These are phyloP conservation scores for Hypholoma sublateritium DNA, from an alignment of 768 basidiomycete genomes.

Conservation along the genomic window DNA sequence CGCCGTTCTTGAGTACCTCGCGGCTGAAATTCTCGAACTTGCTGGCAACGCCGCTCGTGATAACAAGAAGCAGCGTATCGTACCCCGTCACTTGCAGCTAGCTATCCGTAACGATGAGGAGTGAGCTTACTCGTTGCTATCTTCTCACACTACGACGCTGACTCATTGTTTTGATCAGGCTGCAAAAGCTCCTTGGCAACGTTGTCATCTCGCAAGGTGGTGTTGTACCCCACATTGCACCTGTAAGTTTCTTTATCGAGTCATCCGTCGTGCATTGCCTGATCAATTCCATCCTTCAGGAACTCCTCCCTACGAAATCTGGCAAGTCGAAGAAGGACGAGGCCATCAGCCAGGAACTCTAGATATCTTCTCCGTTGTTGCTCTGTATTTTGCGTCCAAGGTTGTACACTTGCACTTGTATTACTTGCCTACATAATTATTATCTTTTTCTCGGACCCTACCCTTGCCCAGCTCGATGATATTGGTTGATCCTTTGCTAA, in stretches of 20 bases:
- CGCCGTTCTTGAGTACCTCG: slow-evolving; percentile 89
- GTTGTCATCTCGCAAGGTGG: slow-evolving; percentile 96
- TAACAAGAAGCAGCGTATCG: slow-evolving; percentile 94
- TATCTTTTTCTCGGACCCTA: slow-evolving; percentile 5
- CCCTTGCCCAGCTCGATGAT: not conserved
- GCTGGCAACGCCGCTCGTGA: slow-evolving; percentile 86
- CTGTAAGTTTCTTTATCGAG: slow-evolving; percentile 26
- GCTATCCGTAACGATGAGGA: slow-evolving; percentile 93
- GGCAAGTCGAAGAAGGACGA: slow-evolving; percentile 44
- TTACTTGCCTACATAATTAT: slow-evolving; percentile 15
- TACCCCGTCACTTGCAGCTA: slow-evolving; percentile 90
- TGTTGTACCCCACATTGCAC: slow-evolving; percentile 72
- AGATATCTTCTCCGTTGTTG: slow-evolving; percentile 25
- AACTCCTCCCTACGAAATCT: slow-evolving; percentile 43
- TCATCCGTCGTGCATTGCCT: slow-evolving; percentile 10
- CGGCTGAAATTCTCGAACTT: slow-evolving; percentile 92
- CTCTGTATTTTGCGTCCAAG: slow-evolving; percentile 22
- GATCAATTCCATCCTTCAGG: slow-evolving; percentile 23
- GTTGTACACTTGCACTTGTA: slow-evolving; percentile 19
- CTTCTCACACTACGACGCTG: not conserved
- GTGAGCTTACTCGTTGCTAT: slow-evolving; percentile 32
- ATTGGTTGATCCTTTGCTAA: not conserved
- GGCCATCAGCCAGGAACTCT: slow-evolving; percentile 46
- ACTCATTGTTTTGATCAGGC: slow-evolving; percentile 32
- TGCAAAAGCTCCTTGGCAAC: slow-evolving; percentile 81